Evolutionary conservation across 1,284 basidiomycete genomes (phyloP).

Genomic region (Trichosporon sp.): DNA sequence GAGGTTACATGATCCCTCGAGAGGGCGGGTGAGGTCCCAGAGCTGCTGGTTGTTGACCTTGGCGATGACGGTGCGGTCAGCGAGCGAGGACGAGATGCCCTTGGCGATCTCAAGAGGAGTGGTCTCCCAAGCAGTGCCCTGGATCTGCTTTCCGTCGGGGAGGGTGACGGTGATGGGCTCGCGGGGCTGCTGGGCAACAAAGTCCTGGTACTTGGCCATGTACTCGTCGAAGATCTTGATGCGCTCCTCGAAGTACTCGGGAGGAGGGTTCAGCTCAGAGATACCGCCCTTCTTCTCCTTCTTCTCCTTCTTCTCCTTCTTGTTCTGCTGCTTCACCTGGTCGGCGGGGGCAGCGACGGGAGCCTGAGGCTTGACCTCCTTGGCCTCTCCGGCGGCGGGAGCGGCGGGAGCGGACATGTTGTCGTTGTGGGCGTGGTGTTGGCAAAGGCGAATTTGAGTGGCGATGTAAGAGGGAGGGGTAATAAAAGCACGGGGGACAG

Average conservation of each 20-base stretch:
- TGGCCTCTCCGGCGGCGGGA: conserved; percentile 23
- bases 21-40: conserved; percentile 93
- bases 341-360: conserved; percentile 28
- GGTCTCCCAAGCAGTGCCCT: conserved; percentile 93
- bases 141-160: conserved; percentile 80
- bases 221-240: conserved; percentile 88
- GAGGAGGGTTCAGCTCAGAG: conserved; percentile 73
- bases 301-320: conserved; percentile 53
- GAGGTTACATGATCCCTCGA: conserved; percentile 79
- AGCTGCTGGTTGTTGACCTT: conserved; percentile 81
- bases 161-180: conserved; percentile 83
- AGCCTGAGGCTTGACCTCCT: conserved; percentile 22
- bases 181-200: conserved; percentile 78
- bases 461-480: conserved; percentile 7
- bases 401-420: conserved; percentile 29
- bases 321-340: conserved; percentile 38
- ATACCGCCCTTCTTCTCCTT: conserved; percentile 20
- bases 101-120: conserved; percentile 89
- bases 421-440: conserved; percentile 27
- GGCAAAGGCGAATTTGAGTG: conserved; percentile 20
- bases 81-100: conserved; percentile 81
- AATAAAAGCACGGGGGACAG: conserved; percentile 13
- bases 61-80: conserved; percentile 89
- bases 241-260: conserved; percentile 85
- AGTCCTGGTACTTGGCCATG: conserved; percentile 82